Evolutionary conservation across 192 early-diverging fungal genomes (phyloP).

Genomic region (Fimicolochytrium jonesii): DNA sequence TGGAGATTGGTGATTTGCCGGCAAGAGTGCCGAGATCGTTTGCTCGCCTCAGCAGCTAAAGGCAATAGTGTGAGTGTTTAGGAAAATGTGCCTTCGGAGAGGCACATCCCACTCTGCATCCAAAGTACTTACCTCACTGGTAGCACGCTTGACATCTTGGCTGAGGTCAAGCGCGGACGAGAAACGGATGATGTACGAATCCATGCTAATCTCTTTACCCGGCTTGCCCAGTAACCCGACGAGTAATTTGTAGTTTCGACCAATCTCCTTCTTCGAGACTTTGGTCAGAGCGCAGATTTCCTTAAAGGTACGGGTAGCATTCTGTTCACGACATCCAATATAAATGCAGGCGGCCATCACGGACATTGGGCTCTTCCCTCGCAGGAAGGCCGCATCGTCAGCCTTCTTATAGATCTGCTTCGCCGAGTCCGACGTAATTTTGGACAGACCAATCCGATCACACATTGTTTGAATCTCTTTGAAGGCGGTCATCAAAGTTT

Average conservation of each 20-base stretch:
- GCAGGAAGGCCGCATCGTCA: conserved; percentile 75
- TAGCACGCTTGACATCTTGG: conserved; percentile 64
- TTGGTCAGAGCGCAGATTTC: conserved; percentile 87
- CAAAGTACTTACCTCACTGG: conserved; percentile 59
- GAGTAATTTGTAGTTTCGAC: conserved; percentile 71
- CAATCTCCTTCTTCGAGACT: conserved; percentile 93
- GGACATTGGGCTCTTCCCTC: conserved; percentile 76
- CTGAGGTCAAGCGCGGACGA: conserved; percentile 70
- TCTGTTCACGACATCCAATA: conserved; percentile 83
- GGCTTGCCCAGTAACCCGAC: conserved; percentile 9
- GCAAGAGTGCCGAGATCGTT: conserved; percentile 80
- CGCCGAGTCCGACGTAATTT: conserved; percentile 69
- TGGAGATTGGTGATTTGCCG: conserved; percentile 86
- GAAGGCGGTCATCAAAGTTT: conserved; percentile 69
- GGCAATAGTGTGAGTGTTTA: neutral
- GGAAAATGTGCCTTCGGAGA: neutral
- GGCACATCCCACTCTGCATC: too few species aligned
- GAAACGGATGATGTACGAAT: conserved; percentile 64
- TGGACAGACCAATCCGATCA: conserved; percentile 73
- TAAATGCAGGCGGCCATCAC: conserved; percentile 91
- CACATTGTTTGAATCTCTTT: conserved; percentile 75
- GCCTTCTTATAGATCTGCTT: conserved; percentile 85
- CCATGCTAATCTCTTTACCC: conserved; percentile 53
- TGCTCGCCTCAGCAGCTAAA: conserved; percentile 53
- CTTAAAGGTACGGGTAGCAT: conserved; percentile 84